Evolutionary conservation across 2,329 filamentous ascomycete genomes (phyloP).

Genomic region (Phialophora macrospora): DNA sequence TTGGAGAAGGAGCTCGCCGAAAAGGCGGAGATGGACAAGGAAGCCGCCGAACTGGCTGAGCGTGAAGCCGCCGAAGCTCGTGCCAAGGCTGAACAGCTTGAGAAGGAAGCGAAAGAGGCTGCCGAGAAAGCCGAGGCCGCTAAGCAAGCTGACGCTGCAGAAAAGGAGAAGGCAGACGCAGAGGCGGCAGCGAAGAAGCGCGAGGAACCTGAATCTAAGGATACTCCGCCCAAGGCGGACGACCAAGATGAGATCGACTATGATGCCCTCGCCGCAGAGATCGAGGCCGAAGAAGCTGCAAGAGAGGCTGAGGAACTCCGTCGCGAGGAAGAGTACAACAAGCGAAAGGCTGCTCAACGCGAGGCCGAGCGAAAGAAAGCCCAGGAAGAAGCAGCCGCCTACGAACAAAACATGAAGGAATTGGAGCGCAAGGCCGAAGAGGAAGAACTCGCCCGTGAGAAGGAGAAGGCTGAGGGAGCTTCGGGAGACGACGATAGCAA

Average conservation of each 20-base stretch:
- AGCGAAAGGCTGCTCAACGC: slow-evolving; percentile 81
- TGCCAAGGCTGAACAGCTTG: slow-evolving; percentile 39
- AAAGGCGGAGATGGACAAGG: slow-evolving; percentile 47
- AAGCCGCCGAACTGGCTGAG: slow-evolving; percentile 49
- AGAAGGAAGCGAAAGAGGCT: slow-evolving; percentile 50
- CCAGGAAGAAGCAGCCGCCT: slow-evolving; percentile 51
- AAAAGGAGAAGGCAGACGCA: slow-evolving; percentile 38
- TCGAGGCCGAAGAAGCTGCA: slow-evolving; percentile 54
- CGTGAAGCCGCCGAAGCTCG: slow-evolving; percentile 35
- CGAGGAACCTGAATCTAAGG: slow-evolving; percentile 14
- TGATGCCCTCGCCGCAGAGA: slow-evolving; percentile 44
- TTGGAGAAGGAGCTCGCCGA: slow-evolving; percentile 44
- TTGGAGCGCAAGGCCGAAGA: slow-evolving; percentile 56
- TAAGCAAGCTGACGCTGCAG: slow-evolving; percentile 46
- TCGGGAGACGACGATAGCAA: slow-evolving; percentile 44
- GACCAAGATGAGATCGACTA: slow-evolving; percentile 52
- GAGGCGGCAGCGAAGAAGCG: slow-evolving; percentile 39
- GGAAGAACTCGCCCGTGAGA: slow-evolving; percentile 50
- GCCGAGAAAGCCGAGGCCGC: slow-evolving; percentile 49
- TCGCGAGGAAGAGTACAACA: slow-evolving; percentile 58
- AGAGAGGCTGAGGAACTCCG: slow-evolving; percentile 54
- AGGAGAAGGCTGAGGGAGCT: slow-evolving; percentile 46
- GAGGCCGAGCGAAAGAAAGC: slow-evolving; percentile 54
- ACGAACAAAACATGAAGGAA: slow-evolving; percentile 55
- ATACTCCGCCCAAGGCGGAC: slow-evolving; percentile 39